Conservation (phyloP, 2,329 filamentous ascomycete species). For the Penicillium rolfsii region DNA sequence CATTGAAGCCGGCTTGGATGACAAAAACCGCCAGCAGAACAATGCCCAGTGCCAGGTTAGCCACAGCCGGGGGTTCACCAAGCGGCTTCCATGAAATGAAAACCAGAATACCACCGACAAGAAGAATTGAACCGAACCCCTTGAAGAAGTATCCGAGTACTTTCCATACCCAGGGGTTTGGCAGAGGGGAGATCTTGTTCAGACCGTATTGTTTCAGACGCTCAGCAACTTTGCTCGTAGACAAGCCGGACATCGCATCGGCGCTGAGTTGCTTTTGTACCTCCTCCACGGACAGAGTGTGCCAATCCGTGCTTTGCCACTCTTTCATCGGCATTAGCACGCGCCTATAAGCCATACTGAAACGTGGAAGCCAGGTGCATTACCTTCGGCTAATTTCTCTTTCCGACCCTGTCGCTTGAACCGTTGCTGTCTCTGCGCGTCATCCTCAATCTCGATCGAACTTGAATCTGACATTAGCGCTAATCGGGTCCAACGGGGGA, state of each 20-base stretch:
- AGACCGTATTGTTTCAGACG: slow-evolving; percentile 64
- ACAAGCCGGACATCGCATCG: slow-evolving; percentile 62
- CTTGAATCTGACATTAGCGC: background rate
- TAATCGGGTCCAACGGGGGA: no score
- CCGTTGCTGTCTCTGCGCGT: slow-evolving; percentile 1
- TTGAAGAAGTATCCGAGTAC: slow-evolving; percentile 74
- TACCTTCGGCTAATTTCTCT: slow-evolving; percentile 6
- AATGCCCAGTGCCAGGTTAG: slow-evolving; percentile 73
- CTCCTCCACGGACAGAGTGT: slow-evolving; percentile 61
- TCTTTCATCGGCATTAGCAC: background rate
- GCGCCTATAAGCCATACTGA: background rate
- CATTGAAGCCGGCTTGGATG: slow-evolving; percentile 70
- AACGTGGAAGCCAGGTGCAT: no score
- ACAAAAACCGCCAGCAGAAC: slow-evolving; percentile 71
- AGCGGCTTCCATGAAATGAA: slow-evolving; percentile 78
- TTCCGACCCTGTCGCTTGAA: background rate
- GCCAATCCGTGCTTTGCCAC: slow-evolving; percentile 58
- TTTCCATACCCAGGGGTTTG: slow-evolving; percentile 61
- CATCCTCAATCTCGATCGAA: slow-evolving; percentile 6
- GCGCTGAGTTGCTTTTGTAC: slow-evolving; percentile 63
- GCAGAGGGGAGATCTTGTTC: slow-evolving; percentile 69
- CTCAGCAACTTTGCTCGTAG: slow-evolving; percentile 58
- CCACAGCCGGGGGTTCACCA: slow-evolving; percentile 69
- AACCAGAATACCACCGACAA: slow-evolving; percentile 70
- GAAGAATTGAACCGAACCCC: slow-evolving; percentile 73